Evolutionary conservation across 208 protist species (phyloP).

Genomic region (Novymonas esmeraldas): DNA sequence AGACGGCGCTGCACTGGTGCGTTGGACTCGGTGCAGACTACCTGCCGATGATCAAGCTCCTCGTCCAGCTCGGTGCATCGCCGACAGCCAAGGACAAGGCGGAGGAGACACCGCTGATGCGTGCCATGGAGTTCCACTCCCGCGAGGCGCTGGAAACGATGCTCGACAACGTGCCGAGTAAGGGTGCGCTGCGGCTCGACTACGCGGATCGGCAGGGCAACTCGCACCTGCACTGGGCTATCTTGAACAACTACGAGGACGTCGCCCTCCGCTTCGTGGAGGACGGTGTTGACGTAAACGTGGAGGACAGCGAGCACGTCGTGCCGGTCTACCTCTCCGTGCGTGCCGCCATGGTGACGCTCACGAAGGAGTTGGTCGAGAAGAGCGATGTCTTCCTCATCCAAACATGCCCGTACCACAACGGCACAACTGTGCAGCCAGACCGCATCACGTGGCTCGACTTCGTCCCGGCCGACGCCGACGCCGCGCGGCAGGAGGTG

Average conservation of each 20-base stretch:
- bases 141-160: slow-evolving; percentile 59
- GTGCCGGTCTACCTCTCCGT: slow-evolving; percentile 71
- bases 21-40: slow-evolving; percentile 71
- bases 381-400: slow-evolving; percentile 69
- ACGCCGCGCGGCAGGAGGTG: slow-evolving; percentile 39
- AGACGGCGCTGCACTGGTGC: slow-evolving; percentile 85
- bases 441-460: slow-evolving; percentile 80
- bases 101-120: slow-evolving; percentile 81
- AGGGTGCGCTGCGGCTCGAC: slow-evolving; percentile 56
- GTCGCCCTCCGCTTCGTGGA: slow-evolving; percentile 70
- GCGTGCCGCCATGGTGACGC: slow-evolving; percentile 55
- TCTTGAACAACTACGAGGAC: slow-evolving; percentile 63
- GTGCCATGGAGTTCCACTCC: slow-evolving; percentile 72
- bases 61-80: slow-evolving; percentile 67
- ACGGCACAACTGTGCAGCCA: slow-evolving; percentile 67
- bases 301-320: slow-evolving; percentile 69
- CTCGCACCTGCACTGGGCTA: slow-evolving; percentile 77
- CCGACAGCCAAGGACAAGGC: slow-evolving; percentile 77
- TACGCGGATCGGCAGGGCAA: slow-evolving; percentile 59
- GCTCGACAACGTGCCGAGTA: slow-evolving; percentile 37
- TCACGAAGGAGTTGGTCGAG: slow-evolving; percentile 52
- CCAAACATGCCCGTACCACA: slow-evolving; percentile 84
- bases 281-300: slow-evolving; percentile 59
- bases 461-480: slow-evolving; percentile 39
- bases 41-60: slow-evolving; percentile 72